Percentiles rank a stretch among this genome's conserved stretches.
Conservation (phyloP, 345 rosid genomes). For the Xanthoceras sorbifolium region DNA sequence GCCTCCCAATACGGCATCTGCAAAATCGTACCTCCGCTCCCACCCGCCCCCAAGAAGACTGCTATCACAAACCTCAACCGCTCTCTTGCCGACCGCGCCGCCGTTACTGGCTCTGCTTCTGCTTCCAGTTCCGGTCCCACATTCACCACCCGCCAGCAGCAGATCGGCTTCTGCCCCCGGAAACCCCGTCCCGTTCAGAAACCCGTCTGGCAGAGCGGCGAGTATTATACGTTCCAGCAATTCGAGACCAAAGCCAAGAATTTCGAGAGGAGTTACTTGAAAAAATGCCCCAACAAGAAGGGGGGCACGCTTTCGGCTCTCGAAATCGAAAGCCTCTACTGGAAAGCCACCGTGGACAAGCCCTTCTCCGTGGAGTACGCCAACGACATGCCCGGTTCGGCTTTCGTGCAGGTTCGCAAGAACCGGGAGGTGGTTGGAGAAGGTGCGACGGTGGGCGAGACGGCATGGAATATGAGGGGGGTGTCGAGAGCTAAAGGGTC, state of each 20-base stretch:
- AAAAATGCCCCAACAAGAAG: conserved; percentile 60
- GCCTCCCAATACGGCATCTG: conserved; percentile 95
- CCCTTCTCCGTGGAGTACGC: conserved; percentile 97
- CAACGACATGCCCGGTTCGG: conserved; percentile 97
- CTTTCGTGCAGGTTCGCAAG: conserved; percentile 59
- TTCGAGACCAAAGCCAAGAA: conserved; percentile 84
- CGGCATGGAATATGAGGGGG: conserved; percentile 95
- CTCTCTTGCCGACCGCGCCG: conserved; percentile 68
- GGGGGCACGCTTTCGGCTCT: conserved; percentile 59
- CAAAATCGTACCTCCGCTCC: conserved; percentile 91
- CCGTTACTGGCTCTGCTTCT: conserved; percentile 27
- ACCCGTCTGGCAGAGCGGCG: conserved; percentile 99
- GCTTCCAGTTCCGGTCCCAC: conserved; percentile 60
- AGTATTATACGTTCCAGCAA: conserved; percentile 74
- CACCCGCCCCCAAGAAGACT: conserved; percentile 66
- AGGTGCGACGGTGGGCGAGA: conserved; percentile 72
- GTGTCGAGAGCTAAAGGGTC: conserved; percentile 92
- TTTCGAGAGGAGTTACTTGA: conserved; percentile 70
- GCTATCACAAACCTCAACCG: conserved; percentile 74
- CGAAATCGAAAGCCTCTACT: conserved; percentile 85
- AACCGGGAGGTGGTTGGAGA: conserved; percentile 52
- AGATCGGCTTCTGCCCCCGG: conserved; percentile 99
- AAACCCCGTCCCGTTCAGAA: conserved; percentile 86
- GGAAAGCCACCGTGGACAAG: conserved; percentile 93
- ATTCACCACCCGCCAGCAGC: conserved; percentile 98